Evolutionary conservation across 2,329 filamentous ascomycete species (phyloP).

Genomic region (Elsinoe arachidis): DNA sequence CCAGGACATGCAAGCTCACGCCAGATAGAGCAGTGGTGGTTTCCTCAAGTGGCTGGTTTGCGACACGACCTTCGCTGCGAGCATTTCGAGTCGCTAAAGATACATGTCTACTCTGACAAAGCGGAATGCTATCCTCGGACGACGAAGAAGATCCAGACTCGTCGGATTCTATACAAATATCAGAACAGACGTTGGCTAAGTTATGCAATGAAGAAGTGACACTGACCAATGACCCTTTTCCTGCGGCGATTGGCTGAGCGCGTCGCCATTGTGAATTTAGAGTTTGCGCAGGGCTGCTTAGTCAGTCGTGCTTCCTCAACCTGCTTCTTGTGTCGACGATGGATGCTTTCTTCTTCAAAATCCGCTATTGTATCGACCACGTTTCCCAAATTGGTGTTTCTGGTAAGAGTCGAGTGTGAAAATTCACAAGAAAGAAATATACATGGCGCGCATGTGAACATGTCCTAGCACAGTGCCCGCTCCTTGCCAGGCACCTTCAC

Average conservation of each 20-base stretch:
- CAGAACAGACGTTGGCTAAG: background rate
- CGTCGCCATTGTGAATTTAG: background rate
- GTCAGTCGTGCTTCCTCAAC: background rate
- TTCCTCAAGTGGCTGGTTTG: background rate
- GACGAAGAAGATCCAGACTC: background rate
- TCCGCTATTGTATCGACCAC: too few species aligned
- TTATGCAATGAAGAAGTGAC: background rate
- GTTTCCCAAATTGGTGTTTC: too few species aligned
- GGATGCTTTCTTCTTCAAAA: background rate
- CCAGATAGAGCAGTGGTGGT: background rate
- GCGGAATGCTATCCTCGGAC: background rate
- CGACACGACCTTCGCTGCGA: background rate
- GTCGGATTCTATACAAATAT: background rate
- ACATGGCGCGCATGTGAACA: conserved; percentile 2
- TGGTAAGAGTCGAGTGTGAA: background rate
- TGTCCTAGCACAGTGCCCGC: background rate
- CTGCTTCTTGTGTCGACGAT: background rate
- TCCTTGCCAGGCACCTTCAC: background rate
- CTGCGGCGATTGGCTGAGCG: background rate
- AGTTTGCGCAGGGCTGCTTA: conserved; percentile 3
- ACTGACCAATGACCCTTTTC: background rate
- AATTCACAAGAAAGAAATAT: background rate
- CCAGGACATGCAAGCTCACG: conserved; percentile 4
- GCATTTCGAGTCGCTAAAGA: background rate
- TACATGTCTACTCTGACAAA: background rate